phyloP scores from a whole-genome alignment of 768 basidiomycete genomes.

The Albatrellus ellisii region DNA sequence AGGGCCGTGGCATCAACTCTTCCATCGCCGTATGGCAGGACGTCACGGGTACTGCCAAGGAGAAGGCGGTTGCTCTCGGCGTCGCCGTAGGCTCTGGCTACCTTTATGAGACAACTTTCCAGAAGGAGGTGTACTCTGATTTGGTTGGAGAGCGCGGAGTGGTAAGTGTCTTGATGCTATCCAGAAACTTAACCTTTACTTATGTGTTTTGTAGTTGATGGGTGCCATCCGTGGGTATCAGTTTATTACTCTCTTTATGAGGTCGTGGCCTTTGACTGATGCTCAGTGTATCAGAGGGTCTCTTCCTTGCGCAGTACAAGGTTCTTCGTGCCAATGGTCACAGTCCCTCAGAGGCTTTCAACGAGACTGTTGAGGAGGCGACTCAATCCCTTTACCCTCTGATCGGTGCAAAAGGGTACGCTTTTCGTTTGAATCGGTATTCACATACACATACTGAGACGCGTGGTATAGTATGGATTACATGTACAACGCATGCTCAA shows the following conservation, averaged over 20 bases:
- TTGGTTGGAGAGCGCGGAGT: conserved; percentile 99
- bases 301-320: conserved; percentile 99
- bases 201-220: conserved; percentile 54
- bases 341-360: conserved; percentile 96
- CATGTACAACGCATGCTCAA: conserved; percentile 99
- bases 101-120: conserved; percentile 97
- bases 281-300: conserved; percentile 50
- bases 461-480: conserved; percentile 72
- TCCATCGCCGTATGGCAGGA: conserved; percentile 94
- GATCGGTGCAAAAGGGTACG: conserved; percentile 87
- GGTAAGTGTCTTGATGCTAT: conserved; percentile 37
- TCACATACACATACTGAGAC: not conserved
- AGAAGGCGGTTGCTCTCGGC: conserved; percentile 91
- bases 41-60: conserved; percentile 94
- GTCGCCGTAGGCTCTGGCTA: conserved; percentile 95
- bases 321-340: conserved; percentile 95
- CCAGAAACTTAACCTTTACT: conserved; percentile 2
- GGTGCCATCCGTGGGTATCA: conserved; percentile 74
- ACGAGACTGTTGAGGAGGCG: conserved; percentile 99
- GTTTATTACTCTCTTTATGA: not conserved
- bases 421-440: not conserved
- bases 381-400: conserved; percentile 96
- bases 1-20: conserved; percentile 97
- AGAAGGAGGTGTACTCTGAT: conserved; percentile 99
- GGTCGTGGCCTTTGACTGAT: conserved; percentile 4